Evolutionary conservation across 305 asterid species (phyloP), one percentile per base, ranked within the genome.

Genomic region (Ilex paraguariensis): DNA sequence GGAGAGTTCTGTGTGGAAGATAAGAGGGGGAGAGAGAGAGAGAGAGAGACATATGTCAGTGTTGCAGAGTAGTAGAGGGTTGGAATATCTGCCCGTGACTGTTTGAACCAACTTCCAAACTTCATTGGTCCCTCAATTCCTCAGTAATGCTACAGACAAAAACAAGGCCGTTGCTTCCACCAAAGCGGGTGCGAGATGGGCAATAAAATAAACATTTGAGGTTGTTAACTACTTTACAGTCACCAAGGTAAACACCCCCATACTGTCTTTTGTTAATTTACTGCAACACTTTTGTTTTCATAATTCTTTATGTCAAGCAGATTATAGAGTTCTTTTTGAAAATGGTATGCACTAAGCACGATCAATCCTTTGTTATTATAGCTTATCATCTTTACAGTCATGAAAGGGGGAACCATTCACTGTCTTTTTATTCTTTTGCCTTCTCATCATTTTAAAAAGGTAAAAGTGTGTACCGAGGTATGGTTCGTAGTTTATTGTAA

Each of bases 41-140:
- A 65, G 33, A 51, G 10, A 54, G 44, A 63, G 52, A 59, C 59
- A 63, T 6, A 60, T 67, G 44, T 57, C 40, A 56, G 66, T 51
- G 8, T 62, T 31, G 60, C 4, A 62, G 61, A n/a, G 40, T 15
- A n/a, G 10, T 16, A 61, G 39, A 55, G 62, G 33, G 60, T 54
- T 65, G 74, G 57, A 66, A 77, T 59, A 73, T 66, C 30, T 66
- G 67, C 81, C 70, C 85, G 87, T 85, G 94, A 81, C 56, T 58
- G 66, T 28, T 58, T 59, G 62, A 54, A 81, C 73, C 75, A 72
- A 55, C 39, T 77, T 65, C 82, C 77, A 75, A 70, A 79, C 7
- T 62, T 54, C 63, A 42, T 57, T 49, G 77, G 79, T 31, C 50
- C 67, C 70, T 31, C 42, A n/a, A n/a, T 62, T 65, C 11, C 57